These are phyloP conservation scores for Tuber borchii DNA, from an alignment of 495 filamentous ascomycete species.

Conservation along the genomic window DNA sequence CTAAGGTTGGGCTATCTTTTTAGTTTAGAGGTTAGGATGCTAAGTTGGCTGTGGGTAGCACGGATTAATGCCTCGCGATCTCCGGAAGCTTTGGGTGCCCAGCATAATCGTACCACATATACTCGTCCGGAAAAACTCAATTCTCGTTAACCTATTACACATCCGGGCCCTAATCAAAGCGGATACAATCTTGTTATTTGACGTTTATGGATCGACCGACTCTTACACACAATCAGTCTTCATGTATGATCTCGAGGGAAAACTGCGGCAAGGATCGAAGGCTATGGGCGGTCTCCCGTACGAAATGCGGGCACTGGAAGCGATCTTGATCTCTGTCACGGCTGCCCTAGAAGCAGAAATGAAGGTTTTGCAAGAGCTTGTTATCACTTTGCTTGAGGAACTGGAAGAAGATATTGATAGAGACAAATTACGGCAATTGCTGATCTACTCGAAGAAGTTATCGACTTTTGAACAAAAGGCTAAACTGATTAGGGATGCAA, in stretches of 20 bases:
- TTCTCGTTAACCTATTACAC: slow-evolving; percentile 89
- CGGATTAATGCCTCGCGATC: slow-evolving; percentile 86
- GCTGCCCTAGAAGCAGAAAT: slow-evolving; percentile 86
- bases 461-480: slow-evolving; percentile 98
- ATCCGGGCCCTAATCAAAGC: slow-evolving; percentile 89
- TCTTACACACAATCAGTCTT: slow-evolving; percentile 93
- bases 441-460: slow-evolving; percentile 89
- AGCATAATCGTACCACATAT: slow-evolving; percentile 97
- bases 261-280: slow-evolving; percentile 52
- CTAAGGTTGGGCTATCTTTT: slow-evolving; percentile 58
- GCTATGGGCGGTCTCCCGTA: slow-evolving; percentile 56
- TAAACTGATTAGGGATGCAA: slow-evolving; percentile 84
- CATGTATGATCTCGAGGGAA: slow-evolving; percentile 78
- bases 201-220: slow-evolving; percentile 89
- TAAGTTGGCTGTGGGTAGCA: slow-evolving; percentile 56
- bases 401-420: slow-evolving; percentile 95
- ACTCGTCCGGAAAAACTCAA: slow-evolving; percentile 85
- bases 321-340: slow-evolving; percentile 75
- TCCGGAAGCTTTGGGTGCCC: slow-evolving; percentile 79
- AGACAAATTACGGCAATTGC: slow-evolving; percentile 80
- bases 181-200: slow-evolving; percentile 88
- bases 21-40: not conserved
- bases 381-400: slow-evolving; percentile 77
- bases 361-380: slow-evolving; percentile 82
- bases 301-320: slow-evolving; percentile 71